Percentiles rank a stretch among this genome's conserved stretches.
These are phyloP conservation scores for Xylaria telfairii DNA, from an alignment of 495 filamentous ascomycete species.

Conservation along the genomic window DNA sequence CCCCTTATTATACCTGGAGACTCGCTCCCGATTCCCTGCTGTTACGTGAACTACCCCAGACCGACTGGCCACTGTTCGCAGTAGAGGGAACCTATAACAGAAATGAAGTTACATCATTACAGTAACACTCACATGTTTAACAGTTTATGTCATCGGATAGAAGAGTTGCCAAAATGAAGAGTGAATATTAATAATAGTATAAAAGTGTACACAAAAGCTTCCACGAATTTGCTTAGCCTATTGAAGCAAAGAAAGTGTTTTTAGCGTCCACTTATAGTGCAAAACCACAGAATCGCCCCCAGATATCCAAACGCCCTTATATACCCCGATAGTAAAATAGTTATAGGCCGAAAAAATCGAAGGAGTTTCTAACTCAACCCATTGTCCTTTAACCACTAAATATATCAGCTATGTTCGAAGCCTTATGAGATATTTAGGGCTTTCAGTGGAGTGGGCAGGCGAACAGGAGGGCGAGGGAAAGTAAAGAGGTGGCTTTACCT, in stretches of 20 bases:
- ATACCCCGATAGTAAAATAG: not conserved
- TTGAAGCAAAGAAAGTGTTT: not conserved
- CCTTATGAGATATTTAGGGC: too few species aligned
- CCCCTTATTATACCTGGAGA: too few species aligned
- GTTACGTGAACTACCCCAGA: too few species aligned
- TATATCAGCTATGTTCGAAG: constrained; percentile 6
- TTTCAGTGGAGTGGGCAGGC: not conserved
- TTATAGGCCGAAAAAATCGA: not conserved
- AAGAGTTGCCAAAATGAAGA: too few species aligned
- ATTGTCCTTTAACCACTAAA: constrained; percentile 19
- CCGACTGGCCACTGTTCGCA: too few species aligned
- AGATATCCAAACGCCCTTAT: constrained; percentile 11
- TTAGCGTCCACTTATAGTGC: not conserved
- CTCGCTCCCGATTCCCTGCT: too few species aligned
- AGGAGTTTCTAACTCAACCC: not conserved
- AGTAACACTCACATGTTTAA: too few species aligned
- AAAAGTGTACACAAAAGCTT: not conserved
- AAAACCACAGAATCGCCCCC: not conserved
- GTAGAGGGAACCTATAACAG: too few species aligned
- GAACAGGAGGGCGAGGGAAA: not conserved
- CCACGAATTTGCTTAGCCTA: not conserved
- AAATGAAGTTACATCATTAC: too few species aligned
- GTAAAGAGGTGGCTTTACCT: constrained; percentile 21
- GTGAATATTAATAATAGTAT: not conserved
- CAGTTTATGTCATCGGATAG: too few species aligned